Evolutionary conservation across 2,329 filamentous ascomycete genomes (phyloP), one percentile per base, ranked within the genome.

Genomic region (Myriosclerotinia curreyana): DNA sequence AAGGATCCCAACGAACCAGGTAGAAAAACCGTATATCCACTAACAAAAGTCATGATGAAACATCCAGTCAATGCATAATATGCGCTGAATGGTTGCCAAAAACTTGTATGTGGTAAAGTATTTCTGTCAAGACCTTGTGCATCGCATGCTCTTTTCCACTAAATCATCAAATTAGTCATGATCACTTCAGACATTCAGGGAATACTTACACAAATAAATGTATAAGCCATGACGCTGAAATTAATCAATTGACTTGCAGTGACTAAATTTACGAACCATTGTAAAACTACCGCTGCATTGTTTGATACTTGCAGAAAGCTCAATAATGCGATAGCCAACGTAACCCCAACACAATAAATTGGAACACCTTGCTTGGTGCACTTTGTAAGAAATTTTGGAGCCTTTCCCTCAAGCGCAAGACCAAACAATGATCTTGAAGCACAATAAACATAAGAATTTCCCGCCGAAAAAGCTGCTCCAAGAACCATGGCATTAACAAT

Each of bases 11-110:
- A 46, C 66, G 28, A 62, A 70, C 74, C 74, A 0, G 82, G 81
- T 25, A 88, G 72, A 70, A 88, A 88, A 3, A 87, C 83, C 0
- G 81, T 80, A 67, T 86, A 88, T 0, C 85, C 85, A 15, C 83
- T 80, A 0, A 87, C 82, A 68, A 88, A 83, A 0, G 82, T 79
- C 84, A 88, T 86, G 67, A 84, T 73, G 52, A 79, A 80, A 42
- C 80, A 83, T 25, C 79, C 80, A 0, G 76, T 74, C 5, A 87
- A 76, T 4, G 80, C 80, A 65, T 83, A 72, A 65, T 78, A 86
- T 1, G 85, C 80, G 11, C 81, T 82, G 67, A 81, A 87, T 0
- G 85, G 85, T 71, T 87, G 85, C 31, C 86, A 72, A 25, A 73
- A 74, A 31, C 80, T 82, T 49, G 75, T 76, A 69, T 85, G 86